phyloP scores from a whole-genome alignment of 345 rosid species.

The Hibiscus trionum region DNA sequence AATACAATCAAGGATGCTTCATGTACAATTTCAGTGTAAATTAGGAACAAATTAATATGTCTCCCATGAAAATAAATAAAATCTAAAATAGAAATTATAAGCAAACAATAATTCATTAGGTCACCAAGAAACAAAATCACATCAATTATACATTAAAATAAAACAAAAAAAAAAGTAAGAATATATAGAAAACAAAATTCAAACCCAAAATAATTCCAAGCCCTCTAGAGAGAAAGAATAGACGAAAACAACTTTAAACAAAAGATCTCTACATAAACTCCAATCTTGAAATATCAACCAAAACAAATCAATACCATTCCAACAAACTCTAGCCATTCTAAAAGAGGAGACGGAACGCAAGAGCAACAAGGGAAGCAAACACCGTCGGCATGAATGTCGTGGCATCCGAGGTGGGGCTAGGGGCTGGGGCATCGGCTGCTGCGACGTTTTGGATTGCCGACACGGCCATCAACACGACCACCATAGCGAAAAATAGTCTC shows the following conservation, averaged over 20 bases:
- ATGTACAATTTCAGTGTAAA: too few relatives aligned
- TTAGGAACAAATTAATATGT: too few relatives aligned
- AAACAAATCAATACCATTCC: neutral
- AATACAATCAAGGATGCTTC: too few relatives aligned
- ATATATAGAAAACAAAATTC: neutral
- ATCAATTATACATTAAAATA: conserved; percentile 5
- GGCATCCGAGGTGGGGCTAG: conserved; percentile 36
- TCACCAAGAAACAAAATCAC: conserved; percentile 10
- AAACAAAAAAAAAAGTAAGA: neutral
- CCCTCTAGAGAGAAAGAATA: neutral
- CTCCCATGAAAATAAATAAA: too few relatives aligned
- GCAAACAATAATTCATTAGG: neutral
- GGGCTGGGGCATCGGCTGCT: conserved; percentile 38
- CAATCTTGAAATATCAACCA: neutral
- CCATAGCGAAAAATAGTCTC: conserved; percentile 22
- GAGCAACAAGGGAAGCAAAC: conserved; percentile 30
- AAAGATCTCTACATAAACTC: conserved; percentile 5
- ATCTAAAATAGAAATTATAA: neutral
- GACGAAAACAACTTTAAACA: neutral
- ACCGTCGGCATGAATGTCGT: conserved; percentile 27
- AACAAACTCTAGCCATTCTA: neutral
- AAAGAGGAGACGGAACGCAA: conserved; percentile 29
- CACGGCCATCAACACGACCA: conserved; percentile 27
- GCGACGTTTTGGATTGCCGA: conserved; percentile 23
- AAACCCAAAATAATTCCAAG: neutral